Percentiles rank a stretch among this genome's conserved stretches.
Conservation (phyloP, 257 asterid genomes). For the Solanum piurae region DNA sequence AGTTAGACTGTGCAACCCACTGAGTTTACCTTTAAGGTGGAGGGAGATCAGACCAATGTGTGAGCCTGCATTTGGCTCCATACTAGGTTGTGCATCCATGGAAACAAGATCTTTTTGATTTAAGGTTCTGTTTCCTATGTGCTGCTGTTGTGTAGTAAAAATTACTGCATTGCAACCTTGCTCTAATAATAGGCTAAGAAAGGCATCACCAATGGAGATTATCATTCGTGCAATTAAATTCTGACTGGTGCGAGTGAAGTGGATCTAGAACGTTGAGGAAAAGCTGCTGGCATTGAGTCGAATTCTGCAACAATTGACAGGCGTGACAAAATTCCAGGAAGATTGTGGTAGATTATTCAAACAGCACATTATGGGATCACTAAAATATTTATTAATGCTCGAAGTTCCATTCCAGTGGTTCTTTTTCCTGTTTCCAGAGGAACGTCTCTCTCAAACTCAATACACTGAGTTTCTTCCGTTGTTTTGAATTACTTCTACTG, state of each 20-base stretch:
- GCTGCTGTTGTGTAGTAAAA: neutral
- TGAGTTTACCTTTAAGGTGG: neutral
- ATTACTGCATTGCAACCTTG: neutral
- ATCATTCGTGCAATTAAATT: neutral
- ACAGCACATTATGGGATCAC: neutral
- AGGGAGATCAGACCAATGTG: slow-evolving; percentile 2
- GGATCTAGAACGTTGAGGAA: neutral
- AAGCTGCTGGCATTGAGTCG: neutral
- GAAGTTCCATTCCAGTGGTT: neutral
- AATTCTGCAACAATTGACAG: neutral
- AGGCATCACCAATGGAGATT: neutral
- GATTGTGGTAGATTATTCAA: neutral
- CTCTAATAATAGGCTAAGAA: neutral
- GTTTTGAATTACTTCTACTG: neutral
- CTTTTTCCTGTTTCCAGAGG: neutral
- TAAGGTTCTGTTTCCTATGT: neutral
- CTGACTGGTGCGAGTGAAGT: neutral
- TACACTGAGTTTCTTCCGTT: neutral
- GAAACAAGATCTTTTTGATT: neutral
- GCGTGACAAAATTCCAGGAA: neutral
- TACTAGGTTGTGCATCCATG: slow-evolving; percentile 1
- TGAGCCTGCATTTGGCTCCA: neutral
- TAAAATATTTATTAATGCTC: neutral
- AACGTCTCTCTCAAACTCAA: neutral
- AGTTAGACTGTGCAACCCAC: neutral